A percentile compares a stretch with the other conserved stretches of the same genome.
Evolutionary conservation across 106 monocot species (phyloP).

Genomic region (Xerophyta viscosa): DNA sequence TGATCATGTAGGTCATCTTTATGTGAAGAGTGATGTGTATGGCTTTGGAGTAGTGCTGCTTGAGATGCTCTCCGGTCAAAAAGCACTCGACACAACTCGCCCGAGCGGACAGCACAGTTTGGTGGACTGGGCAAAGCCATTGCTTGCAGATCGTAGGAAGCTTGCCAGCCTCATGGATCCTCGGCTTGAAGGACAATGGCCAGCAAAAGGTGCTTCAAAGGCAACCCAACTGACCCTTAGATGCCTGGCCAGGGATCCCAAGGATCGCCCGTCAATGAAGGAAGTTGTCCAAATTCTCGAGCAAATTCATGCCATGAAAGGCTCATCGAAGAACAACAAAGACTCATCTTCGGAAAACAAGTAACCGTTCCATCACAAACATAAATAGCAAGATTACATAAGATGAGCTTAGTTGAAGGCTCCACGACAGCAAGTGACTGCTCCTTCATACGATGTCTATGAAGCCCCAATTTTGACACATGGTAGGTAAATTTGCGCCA

Average conservation of each 20-base stretch:
- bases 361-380: no score
- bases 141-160: constrained; percentile 33
- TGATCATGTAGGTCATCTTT: constrained; percentile 42
- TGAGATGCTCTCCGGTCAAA: constrained; percentile 48
- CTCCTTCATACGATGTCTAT: no score
- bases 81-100: constrained; percentile 37
- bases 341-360: no score
- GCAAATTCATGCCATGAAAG: constrained; percentile 25
- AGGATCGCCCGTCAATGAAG: constrained; percentile 56
- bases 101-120: constrained; percentile 48
- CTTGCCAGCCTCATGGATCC: constrained; percentile 46
- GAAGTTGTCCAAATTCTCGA: constrained; percentile 47
- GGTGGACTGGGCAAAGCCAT: constrained; percentile 54
- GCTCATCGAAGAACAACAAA: no score
- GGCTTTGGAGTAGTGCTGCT: constrained; percentile 79
- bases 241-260: constrained; percentile 53
- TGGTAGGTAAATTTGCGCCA: no score
- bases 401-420: no score
- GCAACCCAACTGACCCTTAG: constrained; percentile 39
- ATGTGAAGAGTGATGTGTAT: constrained; percentile 79
- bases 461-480: no score
- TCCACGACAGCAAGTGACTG: no score
- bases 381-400: no score
- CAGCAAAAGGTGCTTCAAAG: constrained; percentile 31
- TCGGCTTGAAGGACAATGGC: constrained; percentile 50